Evolutionary conservation across 2,329 filamentous ascomycete species (phyloP), one percentile per base, ranked within the genome.

Genomic region (Claviceps quebecensis): DNA sequence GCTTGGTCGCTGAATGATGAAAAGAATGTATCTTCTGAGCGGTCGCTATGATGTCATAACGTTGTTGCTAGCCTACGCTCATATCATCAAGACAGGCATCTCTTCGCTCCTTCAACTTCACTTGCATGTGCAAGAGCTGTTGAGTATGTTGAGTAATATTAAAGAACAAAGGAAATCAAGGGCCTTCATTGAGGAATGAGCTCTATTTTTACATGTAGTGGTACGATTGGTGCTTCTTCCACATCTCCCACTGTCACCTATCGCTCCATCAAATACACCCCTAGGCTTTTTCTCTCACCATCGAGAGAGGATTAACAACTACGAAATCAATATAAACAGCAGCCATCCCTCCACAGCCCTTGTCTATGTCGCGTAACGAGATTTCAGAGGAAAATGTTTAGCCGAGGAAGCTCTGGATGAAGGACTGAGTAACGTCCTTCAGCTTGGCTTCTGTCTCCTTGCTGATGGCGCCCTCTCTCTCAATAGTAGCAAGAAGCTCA

Each of bases 401-500:
- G 67, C 69, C 69, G 57, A 73, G 64, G 81, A 96, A 97, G 81
- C 83, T 87, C 87, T 95, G 94, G 78, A 87, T 94, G 83, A 96
- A 97, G 72, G 67, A 77, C 63, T 63, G 57, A 64, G 88, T 80
- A 65, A 86, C 75, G 55, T 93, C 84, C 78, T 83, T 87, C 66
- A 94, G 75, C 77, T 81, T 86, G 59, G 72, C 76, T 78, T 94
- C 93, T 48, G 89, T 77, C 40, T 95, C 91, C 83, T 96, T 96
- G 85, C 86, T 93, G 70, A 98, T 73, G 58, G 87, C 80, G 71
- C 91, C 91, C 81, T 97, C 89, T 81, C 91, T 93, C 67, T 95
- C 89, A 62, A 98, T 96, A 64, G 81, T 84, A 64, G 82, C 76
- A 58, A 95, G 74, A 59, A 97, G 73, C 58, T 90, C 89, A 48